A percentile compares a stretch with the other conserved stretches of the same genome.
Evolutionary conservation across 371 early-diverging fungal species (phyloP).

Genomic region (Syncephalis fuscata): DNA sequence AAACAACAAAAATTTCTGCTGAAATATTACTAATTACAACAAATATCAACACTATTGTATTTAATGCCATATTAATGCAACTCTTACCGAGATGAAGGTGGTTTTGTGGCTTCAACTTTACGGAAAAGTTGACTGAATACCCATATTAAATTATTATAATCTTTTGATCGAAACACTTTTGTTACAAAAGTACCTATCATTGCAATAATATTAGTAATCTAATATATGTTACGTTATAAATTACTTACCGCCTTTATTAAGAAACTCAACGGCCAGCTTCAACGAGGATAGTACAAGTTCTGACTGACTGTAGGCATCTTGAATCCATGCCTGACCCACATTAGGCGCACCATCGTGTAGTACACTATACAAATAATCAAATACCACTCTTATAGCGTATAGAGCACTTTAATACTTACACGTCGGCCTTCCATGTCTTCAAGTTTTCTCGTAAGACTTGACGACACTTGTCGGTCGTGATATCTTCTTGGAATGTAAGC

Average conservation of each 20-base stretch:
- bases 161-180: slow-evolving; percentile 98
- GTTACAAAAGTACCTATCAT: slow-evolving; percentile 79
- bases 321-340: slow-evolving; percentile 95
- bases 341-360: slow-evolving; percentile 99
- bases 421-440: slow-evolving; percentile 98
- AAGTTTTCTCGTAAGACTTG: slow-evolving; percentile 68
- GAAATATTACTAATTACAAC: slow-evolving; percentile 60
- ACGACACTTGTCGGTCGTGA: slow-evolving; percentile 91
- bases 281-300: slow-evolving; percentile 93
- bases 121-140: slow-evolving; percentile 96
- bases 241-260: slow-evolving; percentile 72
- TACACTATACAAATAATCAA: slow-evolving; percentile 28
- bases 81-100: slow-evolving; percentile 83
- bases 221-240: neutral
- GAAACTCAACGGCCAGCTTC: slow-evolving; percentile 92
- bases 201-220: no score
- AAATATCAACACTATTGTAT: neutral
- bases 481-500: slow-evolving; percentile 95
- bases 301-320: slow-evolving; percentile 97
- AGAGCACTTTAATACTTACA: slow-evolving; percentile 31
- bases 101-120: slow-evolving; percentile 98
- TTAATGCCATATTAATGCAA: neutral
- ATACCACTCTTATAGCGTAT: neutral
- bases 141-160: slow-evolving; percentile 97
- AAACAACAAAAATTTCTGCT: slow-evolving; percentile 99